Percentiles rank a stretch among this genome's conserved stretches.
These are phyloP conservation scores for Didymella lethalis DNA, from an alignment of 2,329 filamentous ascomycete genomes.

Conservation along the genomic window DNA sequence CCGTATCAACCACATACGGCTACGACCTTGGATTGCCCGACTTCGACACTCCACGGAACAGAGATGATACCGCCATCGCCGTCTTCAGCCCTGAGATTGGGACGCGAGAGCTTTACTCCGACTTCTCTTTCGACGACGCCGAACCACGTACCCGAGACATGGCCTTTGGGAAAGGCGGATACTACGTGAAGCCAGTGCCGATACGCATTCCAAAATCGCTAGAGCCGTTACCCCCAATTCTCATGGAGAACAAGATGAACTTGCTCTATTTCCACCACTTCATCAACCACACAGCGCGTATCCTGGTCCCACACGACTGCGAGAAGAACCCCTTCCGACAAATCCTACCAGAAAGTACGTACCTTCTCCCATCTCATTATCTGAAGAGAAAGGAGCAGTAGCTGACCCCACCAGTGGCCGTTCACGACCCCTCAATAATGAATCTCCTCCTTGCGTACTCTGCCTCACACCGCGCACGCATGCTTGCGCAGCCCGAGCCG, in stretches of 20 bases:
- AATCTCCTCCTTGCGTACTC: conserved; percentile 82
- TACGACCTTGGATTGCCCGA: conserved; percentile 75
- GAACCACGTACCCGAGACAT: conserved; percentile 56
- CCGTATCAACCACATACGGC: conserved; percentile 65
- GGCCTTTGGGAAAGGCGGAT: conserved; percentile 67
- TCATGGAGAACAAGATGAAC: conserved; percentile 80
- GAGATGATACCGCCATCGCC: conserved; percentile 72
- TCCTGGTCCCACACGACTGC: conserved; percentile 69
- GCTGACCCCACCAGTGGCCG: conserved; percentile 62
- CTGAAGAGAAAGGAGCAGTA: background rate
- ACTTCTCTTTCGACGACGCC: conserved; percentile 46
- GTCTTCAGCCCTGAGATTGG: conserved; percentile 46
- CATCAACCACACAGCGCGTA: conserved; percentile 79
- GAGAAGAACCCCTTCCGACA: conserved; percentile 67
- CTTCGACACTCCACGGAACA: conserved; percentile 73
- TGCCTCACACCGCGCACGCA: conserved; percentile 80
- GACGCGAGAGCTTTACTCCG: conserved; percentile 43
- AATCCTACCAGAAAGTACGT: conserved; percentile 68
- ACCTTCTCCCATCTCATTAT: background rate
- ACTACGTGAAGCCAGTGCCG: conserved; percentile 73
- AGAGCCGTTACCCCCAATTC: conserved; percentile 62
- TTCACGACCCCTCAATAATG: conserved; percentile 74
- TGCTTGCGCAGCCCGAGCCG: conserved; percentile 77
- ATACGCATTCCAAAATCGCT: conserved; percentile 68
- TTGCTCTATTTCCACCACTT: conserved; percentile 78